phyloP scores from a whole-genome alignment of 2,329 filamentous ascomycete species.

The Pleoardoris graminearum region DNA sequence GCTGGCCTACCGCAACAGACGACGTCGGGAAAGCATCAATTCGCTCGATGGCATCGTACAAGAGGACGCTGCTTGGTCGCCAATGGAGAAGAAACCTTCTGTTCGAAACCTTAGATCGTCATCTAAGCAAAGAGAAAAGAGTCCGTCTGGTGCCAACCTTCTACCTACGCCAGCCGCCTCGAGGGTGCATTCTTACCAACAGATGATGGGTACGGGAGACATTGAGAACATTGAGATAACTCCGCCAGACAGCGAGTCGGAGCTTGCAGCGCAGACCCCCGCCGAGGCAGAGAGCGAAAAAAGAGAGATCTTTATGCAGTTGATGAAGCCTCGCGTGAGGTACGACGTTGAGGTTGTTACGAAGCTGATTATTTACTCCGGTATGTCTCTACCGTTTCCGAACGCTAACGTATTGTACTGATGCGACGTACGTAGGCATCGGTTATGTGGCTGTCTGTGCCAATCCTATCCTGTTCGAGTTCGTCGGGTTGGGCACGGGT shows the following conservation, averaged over 20 bases:
- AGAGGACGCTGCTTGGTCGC: constrained; percentile 30
- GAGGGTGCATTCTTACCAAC: constrained; percentile 66
- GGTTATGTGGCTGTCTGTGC: constrained; percentile 77
- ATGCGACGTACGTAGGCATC: constrained; percentile 64
- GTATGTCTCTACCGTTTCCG: constrained; percentile 55
- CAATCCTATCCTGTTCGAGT: constrained; percentile 73
- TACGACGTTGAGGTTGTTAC: constrained; percentile 99
- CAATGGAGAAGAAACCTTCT: constrained; percentile 17
- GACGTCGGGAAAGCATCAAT: constrained; percentile 63
- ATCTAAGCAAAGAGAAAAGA: constrained; percentile 29
- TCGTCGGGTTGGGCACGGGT: constrained; percentile 55
- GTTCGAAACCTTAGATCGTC: constrained; percentile 32
- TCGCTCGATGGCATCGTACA: constrained; percentile 40
- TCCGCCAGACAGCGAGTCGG: constrained; percentile 40
- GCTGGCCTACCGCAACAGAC: constrained; percentile 82
- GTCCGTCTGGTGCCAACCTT: constrained; percentile 49
- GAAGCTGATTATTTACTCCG: constrained; percentile 91
- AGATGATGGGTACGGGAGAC: constrained; percentile 71
- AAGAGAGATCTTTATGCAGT: constrained; percentile 75
- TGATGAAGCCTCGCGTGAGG: constrained; percentile 84
- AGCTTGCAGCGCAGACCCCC: constrained; percentile 31
- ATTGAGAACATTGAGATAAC: constrained; percentile 26
- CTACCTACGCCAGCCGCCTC: constrained; percentile 52
- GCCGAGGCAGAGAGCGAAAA: constrained; percentile 45
- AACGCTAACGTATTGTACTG: background rate